Base-by-base conservation (phyloP, 2,329 filamentous ascomycete genomes). In the Cercospora sp. region DNA sequence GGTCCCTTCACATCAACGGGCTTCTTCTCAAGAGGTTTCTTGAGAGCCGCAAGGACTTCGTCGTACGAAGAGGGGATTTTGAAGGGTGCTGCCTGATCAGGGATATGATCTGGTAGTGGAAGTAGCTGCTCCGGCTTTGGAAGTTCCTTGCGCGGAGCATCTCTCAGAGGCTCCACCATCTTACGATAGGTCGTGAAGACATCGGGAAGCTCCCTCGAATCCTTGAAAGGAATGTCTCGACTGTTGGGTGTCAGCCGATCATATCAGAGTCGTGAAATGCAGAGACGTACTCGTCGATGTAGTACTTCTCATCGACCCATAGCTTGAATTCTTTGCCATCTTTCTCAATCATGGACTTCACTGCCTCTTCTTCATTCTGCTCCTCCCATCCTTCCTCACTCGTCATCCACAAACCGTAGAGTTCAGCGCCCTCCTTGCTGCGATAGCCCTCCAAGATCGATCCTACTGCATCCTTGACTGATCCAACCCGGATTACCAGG, bases 181-280 rank as follows among this genome's bases (percentile, higher is more conserved):
- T 93, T 93, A 7, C 90, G 86, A 73, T 90, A 94, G 0, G 85
- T 85, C 0, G 91, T 93, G 76, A 93, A 94, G 1, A 94, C 83
- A 73, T 93, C 90, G 2, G 90, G 90, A 1, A 93, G 82, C 2
- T 91, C 85, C 33, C 83, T 75, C 0, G 88, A 82, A 3, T 83
- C 79, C 2, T 83, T 75, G 58, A 91, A 83, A 0, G 87, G 85
- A 0, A 91, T 77, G 74, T 94, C 91, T 23, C 88, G 88, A 72
- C 91, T 71, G 55, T 18, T 36, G 7, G 51, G 57, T 5, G 53
- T 64, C 26, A 64, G 51, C n/a, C 3, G 18, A 42, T 39, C 10
- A 20, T 20, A 18, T 20, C 20, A 9, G 8, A 30, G 28, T 26
- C 16, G 33, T 9, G 13, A 26, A 42, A 39, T 31, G 36, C 23